Base-by-base conservation (phyloP, 352 stramenopile species). In the Phytophthora rubi region DNA sequence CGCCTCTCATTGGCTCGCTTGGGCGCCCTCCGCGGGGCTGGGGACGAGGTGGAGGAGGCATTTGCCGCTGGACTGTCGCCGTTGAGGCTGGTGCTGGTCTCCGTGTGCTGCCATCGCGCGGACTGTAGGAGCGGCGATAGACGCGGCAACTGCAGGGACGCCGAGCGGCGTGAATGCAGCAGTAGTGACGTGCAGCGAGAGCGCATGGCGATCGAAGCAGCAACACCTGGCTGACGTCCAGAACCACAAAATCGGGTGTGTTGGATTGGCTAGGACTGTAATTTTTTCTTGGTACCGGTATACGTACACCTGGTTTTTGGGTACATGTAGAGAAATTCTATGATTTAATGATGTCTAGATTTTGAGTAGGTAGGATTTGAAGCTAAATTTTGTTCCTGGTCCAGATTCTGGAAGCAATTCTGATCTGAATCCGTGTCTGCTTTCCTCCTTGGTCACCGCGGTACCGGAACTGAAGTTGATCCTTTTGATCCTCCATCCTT, bases 1-100 rank as follows among this genome's bases (percentile, higher is more conserved):
- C 70, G 69, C 26, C 70, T 69, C n/a, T 80, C 73, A 35, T 18
- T 68, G 2, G 53, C 16, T 21, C 73, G 69, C 58, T 80, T 80
- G 26, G 59, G 13, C 4, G 32, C 26, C 12, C 57, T 65, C 23
- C 63, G 65, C 1, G 70, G 44, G 12, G 35, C 21, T 35, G 60
- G 18, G 39, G 64, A 18, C 18, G 64, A 32, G 1, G 30, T 30
- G 13, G 69, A 48, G 52, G 28, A 9, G 28, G 23, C 3, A 26
- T 26, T 26, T 12, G 35, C 9, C 35, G 35, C 35, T 16, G 35
- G 16, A 10, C 21, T 62, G 8, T 61, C 54, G 12, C 72, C 62
- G 33, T 73, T 76, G 28, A 71, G 23, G 55, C 64, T 73, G 4
- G 62, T 48, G 47, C 59, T 72, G 10, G 63, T 21, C 35, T 79